Evolutionary conservation across 257 asterid genomes (phyloP), one percentile per base, ranked within the genome.

Genomic region (Solanum megistacrolobum): DNA sequence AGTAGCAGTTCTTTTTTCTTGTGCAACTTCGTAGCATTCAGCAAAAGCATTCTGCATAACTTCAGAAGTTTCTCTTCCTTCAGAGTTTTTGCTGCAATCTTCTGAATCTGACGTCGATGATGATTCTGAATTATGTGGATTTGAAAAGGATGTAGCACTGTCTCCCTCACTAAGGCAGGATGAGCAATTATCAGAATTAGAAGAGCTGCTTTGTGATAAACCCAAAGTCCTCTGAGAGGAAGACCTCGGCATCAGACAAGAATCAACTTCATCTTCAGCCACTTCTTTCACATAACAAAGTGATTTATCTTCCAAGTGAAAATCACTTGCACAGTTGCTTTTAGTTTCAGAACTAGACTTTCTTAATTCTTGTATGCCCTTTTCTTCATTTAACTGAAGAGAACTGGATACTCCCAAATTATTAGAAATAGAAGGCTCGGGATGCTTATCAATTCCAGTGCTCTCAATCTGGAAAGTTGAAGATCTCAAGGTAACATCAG

Each of bases 51-150:
- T 92, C 90, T 89, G 92, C 62, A 29, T 83, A 92, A 91, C 74
- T 83, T 87, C 90, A 20, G 94, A 87, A 85, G 91, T 86, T 87
- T 89, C 96, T 91, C 95, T 93, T 83, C 91, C 94, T 86, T 94
- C 98, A 55, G 95, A 93, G 88, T 89, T 92, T 89, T 91, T 95
- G 89, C 92, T 93, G 55, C 95, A 92, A 86, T 94, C 98, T 88
- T 97, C 98, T 1, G 98, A 94, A 92, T 97, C 99, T 20, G 98
- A 96, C 58, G 93, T 92, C 35, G 97, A 92, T 71, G 94, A 91
- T 46, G 96, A 94, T 89, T 93, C 99, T 38, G 92, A 91, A 86
- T 93, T 94, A 87, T 89, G 90, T 73, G 66, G 91, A 78, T 93
- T 96, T 14, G 92, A 90, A 52, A 95, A 96, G 85, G 91, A 95